phyloP scores from a whole-genome alignment of 495 filamentous ascomycete genomes.

The Lentithecium fluviatile region DNA sequence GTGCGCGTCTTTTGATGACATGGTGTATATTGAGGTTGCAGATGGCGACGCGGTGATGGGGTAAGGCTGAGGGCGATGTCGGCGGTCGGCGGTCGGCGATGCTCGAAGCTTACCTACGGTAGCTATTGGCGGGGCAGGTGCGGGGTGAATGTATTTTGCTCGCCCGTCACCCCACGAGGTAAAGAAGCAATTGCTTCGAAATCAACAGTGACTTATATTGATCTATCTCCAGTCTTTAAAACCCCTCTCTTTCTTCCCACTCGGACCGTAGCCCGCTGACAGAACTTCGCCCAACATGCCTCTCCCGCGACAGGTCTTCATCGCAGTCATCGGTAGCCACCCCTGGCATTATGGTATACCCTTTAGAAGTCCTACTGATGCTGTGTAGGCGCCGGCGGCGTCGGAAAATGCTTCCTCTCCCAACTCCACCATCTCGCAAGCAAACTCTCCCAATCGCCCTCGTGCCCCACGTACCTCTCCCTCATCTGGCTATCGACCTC shows the following conservation, averaged over 20 bases:
- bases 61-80: constrained; percentile 13
- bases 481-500: constrained; percentile 80
- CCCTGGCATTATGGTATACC: no score
- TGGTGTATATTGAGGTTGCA: constrained; percentile 31
- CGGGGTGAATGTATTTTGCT: constrained; percentile 24
- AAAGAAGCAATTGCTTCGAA: background rate
- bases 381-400: constrained; percentile 77
- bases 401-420: constrained; percentile 83
- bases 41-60: background rate
- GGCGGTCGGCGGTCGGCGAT: no score
- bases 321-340: constrained; percentile 47
- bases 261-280: background rate
- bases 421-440: constrained; percentile 63
- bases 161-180: background rate
- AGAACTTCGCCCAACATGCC: constrained; percentile 35
- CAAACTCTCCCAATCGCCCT: constrained; percentile 53
- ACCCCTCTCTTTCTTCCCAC: background rate
- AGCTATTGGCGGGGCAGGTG: constrained; percentile 13
- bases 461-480: constrained; percentile 57
- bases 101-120: no score
- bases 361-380: constrained; percentile 2
- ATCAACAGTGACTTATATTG: background rate
- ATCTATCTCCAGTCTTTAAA: background rate
- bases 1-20: constrained; percentile 57
- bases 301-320: constrained; percentile 38